Evolutionary conservation across 1,284 basidiomycete species (phyloP), one percentile per base, ranked within the genome.

Genomic region (Fomitopsis betulina): DNA sequence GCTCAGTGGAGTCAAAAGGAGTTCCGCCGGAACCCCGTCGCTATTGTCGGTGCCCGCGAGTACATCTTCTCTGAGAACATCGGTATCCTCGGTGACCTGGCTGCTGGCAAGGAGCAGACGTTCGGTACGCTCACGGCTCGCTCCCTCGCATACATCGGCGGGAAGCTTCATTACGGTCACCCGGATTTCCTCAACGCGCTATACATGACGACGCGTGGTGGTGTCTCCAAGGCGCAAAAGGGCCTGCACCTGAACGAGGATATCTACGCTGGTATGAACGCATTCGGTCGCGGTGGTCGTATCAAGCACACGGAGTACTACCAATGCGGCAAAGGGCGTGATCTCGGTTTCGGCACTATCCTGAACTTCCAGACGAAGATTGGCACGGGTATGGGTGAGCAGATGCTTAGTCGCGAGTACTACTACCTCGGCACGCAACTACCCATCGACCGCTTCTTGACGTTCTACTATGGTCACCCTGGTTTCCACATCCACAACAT

Each of bases 401-500:
- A 99, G 75, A 96, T 98, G 93, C 85, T 99, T 65, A 97, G 94
- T 76, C 87, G 96, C 67, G 96, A 99, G 78, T 98, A 99, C 78
- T 99, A 99, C 77, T 99, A 99, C 74, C 78, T 99, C 64, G 97
- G 96, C 55, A 99, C 97, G n/a, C 96, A 99, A 73, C 84, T 99
- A 50, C 96, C 96, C 42, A 88, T 98, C 72, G 97, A 99, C 73
- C 89, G 97, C 55, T 99, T 99, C 89, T 79, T 99, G 71, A 98
- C 96, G 55, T 99, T 98, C 84, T 99, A 99, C 81, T 99, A 99
- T 73, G 96, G 94, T 54, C 96, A 99, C 76, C 96, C 97, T 54
- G 97, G 96, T 63, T 99, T 99, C 90, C 96, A 98, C 73, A 96
- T 99, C 79, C 98, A 99, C 83, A 99, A 99, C 75, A 98, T 98